Percentiles rank a stretch among this genome's conserved stretches.
phyloP scores from a whole-genome alignment of 31 red algal genomes.

The Asparagopsis taxiformis region DNA sequence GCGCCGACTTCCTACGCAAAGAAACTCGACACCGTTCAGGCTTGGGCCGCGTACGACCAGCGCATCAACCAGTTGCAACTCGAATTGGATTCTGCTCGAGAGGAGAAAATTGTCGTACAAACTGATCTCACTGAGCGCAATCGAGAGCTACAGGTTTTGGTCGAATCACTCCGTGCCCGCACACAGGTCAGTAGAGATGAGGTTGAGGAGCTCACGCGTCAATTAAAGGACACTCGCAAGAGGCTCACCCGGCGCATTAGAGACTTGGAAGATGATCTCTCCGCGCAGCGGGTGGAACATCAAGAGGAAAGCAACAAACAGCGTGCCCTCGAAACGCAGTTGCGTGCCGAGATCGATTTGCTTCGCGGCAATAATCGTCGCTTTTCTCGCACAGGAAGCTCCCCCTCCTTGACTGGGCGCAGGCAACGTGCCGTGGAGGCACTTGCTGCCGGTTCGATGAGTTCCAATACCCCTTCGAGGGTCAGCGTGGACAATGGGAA shows the following conservation, averaged over 20 bases:
- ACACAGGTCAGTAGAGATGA: background rate
- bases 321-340: background rate
- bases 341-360: slow-evolving; percentile 2
- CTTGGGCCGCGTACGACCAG: background rate
- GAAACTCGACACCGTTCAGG: background rate
- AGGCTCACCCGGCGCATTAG: background rate
- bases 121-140: background rate
- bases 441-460: no score
- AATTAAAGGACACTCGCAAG: background rate
- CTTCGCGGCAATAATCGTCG: background rate
- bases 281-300: background rate
- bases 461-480: no score
- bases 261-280: slow-evolving; percentile 2
- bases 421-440: no score
- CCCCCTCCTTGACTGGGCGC: background rate
- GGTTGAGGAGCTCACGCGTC: slow-evolving; percentile 10
- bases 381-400: background rate
- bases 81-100: background rate
- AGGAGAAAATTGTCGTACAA: slow-evolving; percentile 2
- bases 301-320: background rate
- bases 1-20: no score
- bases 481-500: no score
- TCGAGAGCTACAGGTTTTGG: background rate
- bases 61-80: background rate
- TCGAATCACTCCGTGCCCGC: background rate